Percentiles rank a stretch among this genome's conserved stretches.
These are phyloP conservation scores for Diplodia intermedia DNA, from an alignment of 2,329 filamentous ascomycete genomes.

Conservation along the genomic window DNA sequence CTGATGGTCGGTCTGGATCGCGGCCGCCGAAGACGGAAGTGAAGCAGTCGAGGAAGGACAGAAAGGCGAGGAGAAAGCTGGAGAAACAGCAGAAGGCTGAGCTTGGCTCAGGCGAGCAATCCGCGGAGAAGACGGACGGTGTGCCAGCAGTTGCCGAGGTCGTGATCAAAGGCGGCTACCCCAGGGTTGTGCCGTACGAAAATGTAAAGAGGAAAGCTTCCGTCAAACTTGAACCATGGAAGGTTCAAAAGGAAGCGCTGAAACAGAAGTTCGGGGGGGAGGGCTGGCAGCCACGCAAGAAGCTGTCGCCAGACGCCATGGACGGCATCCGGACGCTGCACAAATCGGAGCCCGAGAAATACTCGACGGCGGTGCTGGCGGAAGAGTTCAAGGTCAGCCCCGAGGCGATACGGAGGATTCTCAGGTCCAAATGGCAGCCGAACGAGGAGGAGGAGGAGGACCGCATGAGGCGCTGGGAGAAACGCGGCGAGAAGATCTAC, in stretches of 20 bases:
- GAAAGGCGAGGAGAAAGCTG: background rate
- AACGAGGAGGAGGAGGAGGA: slow-evolving; percentile 55
- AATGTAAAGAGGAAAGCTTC: background rate
- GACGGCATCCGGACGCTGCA: slow-evolving; percentile 88
- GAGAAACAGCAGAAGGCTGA: background rate
- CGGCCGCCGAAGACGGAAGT: background rate
- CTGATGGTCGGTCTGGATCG: slow-evolving; percentile 3
- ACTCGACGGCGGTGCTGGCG: slow-evolving; percentile 76
- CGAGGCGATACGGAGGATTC: slow-evolving; percentile 85
- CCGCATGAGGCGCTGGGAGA: slow-evolving; percentile 55
- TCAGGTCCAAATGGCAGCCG: slow-evolving; percentile 79
- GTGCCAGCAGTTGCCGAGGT: background rate
- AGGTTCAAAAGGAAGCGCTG: slow-evolving; percentile 75
- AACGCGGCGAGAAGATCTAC: slow-evolving; percentile 58
- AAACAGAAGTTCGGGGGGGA: slow-evolving; percentile 78
- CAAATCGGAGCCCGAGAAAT: slow-evolving; percentile 75
- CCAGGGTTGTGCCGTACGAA: background rate
- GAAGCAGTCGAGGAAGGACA: background rate
- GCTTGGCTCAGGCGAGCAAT: background rate
- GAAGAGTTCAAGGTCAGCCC: slow-evolving; percentile 83
- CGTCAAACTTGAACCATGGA: slow-evolving; percentile 65
- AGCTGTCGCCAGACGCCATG: slow-evolving; percentile 87
- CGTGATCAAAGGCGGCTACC: background rate
- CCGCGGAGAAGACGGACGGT: background rate
- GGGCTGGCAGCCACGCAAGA: slow-evolving; percentile 82